phyloP scores from a whole-genome alignment of 495 filamentous ascomycete genomes.

The Filosporella fistucella region DNA sequence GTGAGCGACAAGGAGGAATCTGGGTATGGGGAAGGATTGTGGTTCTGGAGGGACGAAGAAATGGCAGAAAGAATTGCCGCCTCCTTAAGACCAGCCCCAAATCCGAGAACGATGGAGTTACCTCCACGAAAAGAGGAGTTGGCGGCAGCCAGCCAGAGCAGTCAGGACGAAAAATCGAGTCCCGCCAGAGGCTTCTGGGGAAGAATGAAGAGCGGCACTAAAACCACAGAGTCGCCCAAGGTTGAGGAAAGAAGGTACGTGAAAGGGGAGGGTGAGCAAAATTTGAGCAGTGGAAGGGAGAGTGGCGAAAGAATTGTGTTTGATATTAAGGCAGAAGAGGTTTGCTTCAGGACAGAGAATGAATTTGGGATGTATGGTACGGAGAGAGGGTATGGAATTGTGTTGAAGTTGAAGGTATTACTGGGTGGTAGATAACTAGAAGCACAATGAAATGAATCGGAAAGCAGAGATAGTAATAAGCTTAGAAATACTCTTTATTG shows the following conservation, averaged over 20 bases:
- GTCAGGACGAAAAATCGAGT: too few relatives aligned
- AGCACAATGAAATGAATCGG: too few relatives aligned
- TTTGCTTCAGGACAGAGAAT: conserved; percentile 47
- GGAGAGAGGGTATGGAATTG: conserved; percentile 42
- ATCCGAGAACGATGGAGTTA: conserved; percentile 12
- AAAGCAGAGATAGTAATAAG: too few relatives aligned
- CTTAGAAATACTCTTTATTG: too few relatives aligned
- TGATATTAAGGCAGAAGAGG: conserved; percentile 41
- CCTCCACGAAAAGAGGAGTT: conserved; percentile 10
- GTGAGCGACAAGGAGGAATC: conserved; percentile 11
- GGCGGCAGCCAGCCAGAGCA: conserved; percentile 6
- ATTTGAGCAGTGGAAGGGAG: background rate
- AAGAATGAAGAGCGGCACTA: conserved; percentile 16
- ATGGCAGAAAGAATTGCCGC: conserved; percentile 40
- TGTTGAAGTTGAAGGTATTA: conserved; percentile 29
- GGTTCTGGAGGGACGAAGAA: conserved; percentile 42
- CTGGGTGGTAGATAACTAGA: background rate
- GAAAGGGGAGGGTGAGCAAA: conserved; percentile 3
- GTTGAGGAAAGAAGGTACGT: too few relatives aligned
- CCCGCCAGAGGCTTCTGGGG: conserved; percentile 6
- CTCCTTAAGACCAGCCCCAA: conserved; percentile 35
- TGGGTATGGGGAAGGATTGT: conserved; percentile 7
- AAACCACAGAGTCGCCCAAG: conserved; percentile 3
- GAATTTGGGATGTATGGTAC: conserved; percentile 48
- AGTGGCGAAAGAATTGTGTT: conserved; percentile 27